Percentiles rank a stretch among this genome's conserved stretches.
These are phyloP conservation scores for Tilletia indica DNA, from an alignment of 1,284 basidiomycete genomes.

Conservation along the genomic window DNA sequence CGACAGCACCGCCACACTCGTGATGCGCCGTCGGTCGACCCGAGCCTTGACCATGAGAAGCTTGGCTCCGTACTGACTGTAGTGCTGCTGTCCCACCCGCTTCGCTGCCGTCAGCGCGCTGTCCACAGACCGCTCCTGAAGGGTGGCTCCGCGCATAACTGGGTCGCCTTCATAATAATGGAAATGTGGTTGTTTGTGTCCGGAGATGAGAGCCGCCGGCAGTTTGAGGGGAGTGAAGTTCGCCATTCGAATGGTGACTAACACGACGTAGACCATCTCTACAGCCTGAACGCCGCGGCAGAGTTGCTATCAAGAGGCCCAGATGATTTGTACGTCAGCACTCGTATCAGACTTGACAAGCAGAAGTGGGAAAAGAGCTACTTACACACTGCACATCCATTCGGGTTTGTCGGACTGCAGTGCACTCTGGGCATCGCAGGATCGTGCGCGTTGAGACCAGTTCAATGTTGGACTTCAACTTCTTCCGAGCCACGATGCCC, in stretches of 20 bases:
- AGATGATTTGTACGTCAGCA: not conserved
- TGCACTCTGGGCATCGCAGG: conserved; percentile 26
- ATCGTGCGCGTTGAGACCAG: conserved; percentile 24
- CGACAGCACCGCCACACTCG: conserved; percentile 24
- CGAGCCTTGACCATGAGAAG: conserved; percentile 29
- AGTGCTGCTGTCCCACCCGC: conserved; percentile 26
- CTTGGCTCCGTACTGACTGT: conserved; percentile 23
- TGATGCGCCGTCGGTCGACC: conserved; percentile 23
- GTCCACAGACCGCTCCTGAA: conserved; percentile 27
- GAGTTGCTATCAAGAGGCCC: not conserved
- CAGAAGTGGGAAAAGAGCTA: not conserved
- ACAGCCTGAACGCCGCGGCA: conserved; percentile 23
- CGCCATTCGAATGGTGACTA: conserved; percentile 28
- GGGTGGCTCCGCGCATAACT: conserved; percentile 15
- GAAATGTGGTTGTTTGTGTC: conserved; percentile 23
- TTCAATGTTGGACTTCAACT: conserved; percentile 31
- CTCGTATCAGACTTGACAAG: not conserved
- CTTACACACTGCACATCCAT: conserved; percentile 18
- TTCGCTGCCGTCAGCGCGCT: conserved; percentile 23
- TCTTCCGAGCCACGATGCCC: conserved; percentile 29
- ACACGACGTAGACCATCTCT: conserved; percentile 28
- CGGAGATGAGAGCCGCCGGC: conserved; percentile 24
- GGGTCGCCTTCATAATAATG: conserved; percentile 25
- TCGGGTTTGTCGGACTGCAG: conserved; percentile 7
- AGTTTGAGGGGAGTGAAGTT: conserved; percentile 29